Evolutionary conservation across 805 yeast species (phyloP), one percentile per base, ranked within the genome.

Genomic region (Candida hungchunana): DNA sequence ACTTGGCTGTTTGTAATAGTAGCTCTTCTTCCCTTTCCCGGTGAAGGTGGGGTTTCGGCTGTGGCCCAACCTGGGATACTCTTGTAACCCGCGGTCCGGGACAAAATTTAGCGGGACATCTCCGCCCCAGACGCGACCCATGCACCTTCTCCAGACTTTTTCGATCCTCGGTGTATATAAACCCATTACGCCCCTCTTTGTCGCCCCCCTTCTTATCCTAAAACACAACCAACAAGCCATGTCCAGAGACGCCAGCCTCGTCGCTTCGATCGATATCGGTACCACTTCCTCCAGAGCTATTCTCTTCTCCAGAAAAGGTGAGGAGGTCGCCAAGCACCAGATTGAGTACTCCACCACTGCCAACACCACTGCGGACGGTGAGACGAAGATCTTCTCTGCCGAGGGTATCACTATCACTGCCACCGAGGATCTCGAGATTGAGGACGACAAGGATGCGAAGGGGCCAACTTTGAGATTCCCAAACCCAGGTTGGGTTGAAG

Each of bases 251-350:
- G 42, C 47, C 6, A 36, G 44, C 29, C 31, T 54, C 32, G 39
- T 85, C 32, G 88, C 85, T 12, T 75, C 94, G 37, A 78, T 87
- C 28, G 96, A 87, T 59, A 85, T 80, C 31, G 97, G 97, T 26
- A 88, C 97, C 18, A 88, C 96, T 2, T 84, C 95, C 15, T 84
- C 96, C 16, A 72, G 97, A 50, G 89, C 84, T 27, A 89, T 89
- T 41, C 69, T 87, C 32, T 90, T 89, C 64, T 68, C 77, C 51
- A 71, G 72, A 44, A 66, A 67, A 27, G 95, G 96, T 28, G 68
- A 69, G 43, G 95, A 89, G 45, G 69, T 88, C 18, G 87, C 95
- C 35, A 83, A 82, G 47, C 90, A 85, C 59, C 97, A 89, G 64
- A 84, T 87, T 42, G 96, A 88, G 59, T 83, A 88, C 59, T 73